Percentiles rank a stretch among this genome's conserved stretches.
Conservation (phyloP, 345 rosid genomes). For the Laguncularia racemosa region DNA sequence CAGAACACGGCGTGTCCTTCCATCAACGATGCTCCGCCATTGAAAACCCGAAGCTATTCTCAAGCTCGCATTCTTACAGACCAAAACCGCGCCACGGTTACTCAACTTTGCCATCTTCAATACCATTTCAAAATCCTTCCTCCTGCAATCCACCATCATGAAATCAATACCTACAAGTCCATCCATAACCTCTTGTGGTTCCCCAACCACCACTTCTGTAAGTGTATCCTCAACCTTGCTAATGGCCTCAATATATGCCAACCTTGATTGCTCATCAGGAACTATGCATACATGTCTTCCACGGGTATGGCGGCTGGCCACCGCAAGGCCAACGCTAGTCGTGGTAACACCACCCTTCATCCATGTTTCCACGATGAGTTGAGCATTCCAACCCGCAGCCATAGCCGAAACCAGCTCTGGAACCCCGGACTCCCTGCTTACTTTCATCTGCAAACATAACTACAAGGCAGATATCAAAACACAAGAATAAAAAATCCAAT, state of each 20-base stretch:
- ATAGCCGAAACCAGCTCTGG: constrained; percentile 78
- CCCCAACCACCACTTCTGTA: constrained; percentile 42
- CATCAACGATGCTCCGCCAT: constrained; percentile 47
- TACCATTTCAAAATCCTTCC: constrained; percentile 46
- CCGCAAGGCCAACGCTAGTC: constrained; percentile 69
- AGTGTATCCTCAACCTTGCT: constrained; percentile 17
- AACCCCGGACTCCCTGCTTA: constrained; percentile 46
- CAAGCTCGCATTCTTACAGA: constrained; percentile 59
- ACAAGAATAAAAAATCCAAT: neutral
- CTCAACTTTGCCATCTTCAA: constrained; percentile 56
- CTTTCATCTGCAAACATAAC: constrained; percentile 33
- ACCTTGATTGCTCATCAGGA: constrained; percentile 61
- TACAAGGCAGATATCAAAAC: neutral
- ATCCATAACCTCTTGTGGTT: constrained; percentile 47
- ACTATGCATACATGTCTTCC: constrained; percentile 80
- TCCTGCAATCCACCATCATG: constrained; percentile 62
- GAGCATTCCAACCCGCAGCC: constrained; percentile 89
- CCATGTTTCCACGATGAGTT: constrained; percentile 73
- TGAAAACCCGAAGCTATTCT: constrained; percentile 33
- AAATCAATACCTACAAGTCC: constrained; percentile 55
- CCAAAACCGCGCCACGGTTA: constrained; percentile 63
- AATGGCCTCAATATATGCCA: constrained; percentile 39
- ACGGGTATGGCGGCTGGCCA: constrained; percentile 58
- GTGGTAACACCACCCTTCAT: constrained; percentile 46
- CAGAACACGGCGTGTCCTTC: constrained; percentile 47